Percentiles rank a stretch among this genome's conserved stretches.
phyloP scores from a whole-genome alignment of 2,329 filamentous ascomycete species.

The Sphaerulina musiva region DNA sequence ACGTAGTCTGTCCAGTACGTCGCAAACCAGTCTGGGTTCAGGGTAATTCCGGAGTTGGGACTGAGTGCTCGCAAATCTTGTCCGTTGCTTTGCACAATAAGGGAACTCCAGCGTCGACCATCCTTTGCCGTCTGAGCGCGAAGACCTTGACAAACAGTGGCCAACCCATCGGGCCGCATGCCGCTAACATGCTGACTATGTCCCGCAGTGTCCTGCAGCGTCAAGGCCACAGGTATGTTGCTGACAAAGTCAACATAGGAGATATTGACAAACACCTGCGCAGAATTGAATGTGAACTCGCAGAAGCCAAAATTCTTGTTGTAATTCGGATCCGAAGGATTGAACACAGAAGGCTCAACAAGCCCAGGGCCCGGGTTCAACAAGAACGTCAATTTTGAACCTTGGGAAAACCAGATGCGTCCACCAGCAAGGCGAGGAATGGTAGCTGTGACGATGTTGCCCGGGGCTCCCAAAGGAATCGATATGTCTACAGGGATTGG shows the following conservation, averaged over 20 bases:
- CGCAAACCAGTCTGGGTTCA: constrained; percentile 43
- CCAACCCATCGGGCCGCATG: constrained; percentile 52
- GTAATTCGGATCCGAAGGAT: constrained; percentile 40
- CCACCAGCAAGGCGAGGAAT: constrained; percentile 35
- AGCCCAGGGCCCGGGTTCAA: constrained; percentile 35
- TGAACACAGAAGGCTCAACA: constrained; percentile 35
- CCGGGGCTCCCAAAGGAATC: constrained; percentile 39
- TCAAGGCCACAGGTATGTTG: constrained; percentile 38
- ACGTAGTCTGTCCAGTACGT: constrained; percentile 50
- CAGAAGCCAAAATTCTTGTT: constrained; percentile 42
- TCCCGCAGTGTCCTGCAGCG: constrained; percentile 34
- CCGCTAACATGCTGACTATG: constrained; percentile 49
- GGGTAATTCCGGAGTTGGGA: constrained; percentile 43
- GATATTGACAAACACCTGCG: constrained; percentile 44
- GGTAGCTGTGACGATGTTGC: constrained; percentile 30
- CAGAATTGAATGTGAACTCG: constrained; percentile 45
- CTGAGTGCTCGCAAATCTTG: constrained; percentile 40
- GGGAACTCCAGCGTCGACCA: constrained; percentile 55
- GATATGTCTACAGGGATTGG: constrained; percentile 37
- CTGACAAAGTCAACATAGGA: constrained; percentile 38
- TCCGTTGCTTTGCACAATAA: constrained; percentile 42
- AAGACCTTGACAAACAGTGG: constrained; percentile 50
- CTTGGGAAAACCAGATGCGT: constrained; percentile 35
- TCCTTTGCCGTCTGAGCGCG: constrained; percentile 51
- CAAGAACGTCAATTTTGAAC: constrained; percentile 30